Conservation (phyloP, 78 protist species). For the Dictyostelium firmibasis region DNA sequence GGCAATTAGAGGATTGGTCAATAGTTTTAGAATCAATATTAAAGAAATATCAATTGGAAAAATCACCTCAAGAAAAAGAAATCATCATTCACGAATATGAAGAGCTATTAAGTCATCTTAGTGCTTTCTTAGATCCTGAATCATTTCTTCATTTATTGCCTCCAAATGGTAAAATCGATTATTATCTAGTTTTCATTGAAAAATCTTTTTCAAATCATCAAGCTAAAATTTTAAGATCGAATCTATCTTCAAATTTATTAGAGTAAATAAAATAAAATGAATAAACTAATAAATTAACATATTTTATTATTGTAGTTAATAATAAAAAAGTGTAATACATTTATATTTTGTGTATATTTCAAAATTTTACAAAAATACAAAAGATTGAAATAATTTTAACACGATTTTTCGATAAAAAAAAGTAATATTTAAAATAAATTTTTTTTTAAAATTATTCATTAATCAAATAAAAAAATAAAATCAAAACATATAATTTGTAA, state of each 20-base stretch:
- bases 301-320: no score
- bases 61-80: background rate
- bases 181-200: conserved; percentile 49
- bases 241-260: conserved; percentile 2
- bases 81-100: conserved; percentile 33
- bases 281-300: background rate
- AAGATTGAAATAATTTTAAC: no score
- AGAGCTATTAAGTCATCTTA: conserved; percentile 28
- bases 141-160: conserved; percentile 57
- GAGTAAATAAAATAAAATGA: background rate
- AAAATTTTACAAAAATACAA: no score
- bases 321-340: no score
- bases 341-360: no score
- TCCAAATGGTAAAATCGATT: conserved; percentile 62
- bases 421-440: no score
- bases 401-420: no score
- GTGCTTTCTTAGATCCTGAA: conserved; percentile 50
- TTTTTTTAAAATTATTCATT: no score
- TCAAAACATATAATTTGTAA: no score
- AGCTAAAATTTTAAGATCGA: conserved; percentile 30
- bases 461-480: no score
- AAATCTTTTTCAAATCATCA: conserved; percentile 66
- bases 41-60: conserved; percentile 3
- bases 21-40: conserved; percentile 25
- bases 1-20: conserved; percentile 18